These are phyloP conservation scores for Aegilops tauschii DNA, from an alignment of 176 grass and related monocot species.

Conservation along the genomic window DNA sequence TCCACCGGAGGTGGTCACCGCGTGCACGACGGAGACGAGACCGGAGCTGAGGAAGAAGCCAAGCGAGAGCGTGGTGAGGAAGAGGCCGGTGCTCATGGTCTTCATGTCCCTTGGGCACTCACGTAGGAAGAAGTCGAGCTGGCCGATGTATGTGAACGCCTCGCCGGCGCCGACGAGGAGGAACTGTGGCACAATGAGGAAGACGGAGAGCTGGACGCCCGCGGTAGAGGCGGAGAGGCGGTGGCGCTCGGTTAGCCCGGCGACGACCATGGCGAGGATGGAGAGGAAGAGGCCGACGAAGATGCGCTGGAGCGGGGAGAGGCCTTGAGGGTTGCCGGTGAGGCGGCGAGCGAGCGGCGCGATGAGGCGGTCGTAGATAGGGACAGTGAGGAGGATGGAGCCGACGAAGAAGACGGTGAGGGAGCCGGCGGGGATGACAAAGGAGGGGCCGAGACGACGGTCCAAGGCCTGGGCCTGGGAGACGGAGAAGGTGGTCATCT, in stretches of 20 bases:
- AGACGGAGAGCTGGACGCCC: constrained; percentile 42
- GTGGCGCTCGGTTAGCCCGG: constrained; percentile 37
- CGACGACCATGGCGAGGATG: constrained; percentile 59
- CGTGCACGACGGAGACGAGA: constrained; percentile 54
- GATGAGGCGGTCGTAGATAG: constrained; percentile 69
- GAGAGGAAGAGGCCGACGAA: constrained; percentile 61
- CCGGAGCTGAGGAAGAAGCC: constrained; percentile 83
- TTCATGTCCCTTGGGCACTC: constrained; percentile 90
- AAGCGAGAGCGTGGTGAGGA: constrained; percentile 70
- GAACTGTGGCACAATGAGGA: constrained; percentile 75
- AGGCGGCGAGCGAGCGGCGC: constrained; percentile 33
- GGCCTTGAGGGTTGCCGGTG: constrained; percentile 48
- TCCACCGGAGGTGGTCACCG: constrained; percentile 10
- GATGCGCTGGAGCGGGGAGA: constrained; percentile 74
- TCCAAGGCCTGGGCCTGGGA: constrained; percentile 73
- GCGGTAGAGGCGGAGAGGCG: constrained; percentile 29
- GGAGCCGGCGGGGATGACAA: constrained; percentile 67
- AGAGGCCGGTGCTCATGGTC: constrained; percentile 89
- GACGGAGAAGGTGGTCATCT: constrained; percentile 95
- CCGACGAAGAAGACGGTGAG: constrained; percentile 89
- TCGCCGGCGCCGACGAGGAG: constrained; percentile 68
- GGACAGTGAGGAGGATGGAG: constrained; percentile 77
- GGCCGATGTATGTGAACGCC: constrained; percentile 89
- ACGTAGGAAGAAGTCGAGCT: constrained; percentile 87
- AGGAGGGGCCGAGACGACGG: constrained; percentile 51